phyloP scores from a whole-genome alignment of 2,329 filamentous ascomycete genomes.

The Chaetomium olivaceum region DNA sequence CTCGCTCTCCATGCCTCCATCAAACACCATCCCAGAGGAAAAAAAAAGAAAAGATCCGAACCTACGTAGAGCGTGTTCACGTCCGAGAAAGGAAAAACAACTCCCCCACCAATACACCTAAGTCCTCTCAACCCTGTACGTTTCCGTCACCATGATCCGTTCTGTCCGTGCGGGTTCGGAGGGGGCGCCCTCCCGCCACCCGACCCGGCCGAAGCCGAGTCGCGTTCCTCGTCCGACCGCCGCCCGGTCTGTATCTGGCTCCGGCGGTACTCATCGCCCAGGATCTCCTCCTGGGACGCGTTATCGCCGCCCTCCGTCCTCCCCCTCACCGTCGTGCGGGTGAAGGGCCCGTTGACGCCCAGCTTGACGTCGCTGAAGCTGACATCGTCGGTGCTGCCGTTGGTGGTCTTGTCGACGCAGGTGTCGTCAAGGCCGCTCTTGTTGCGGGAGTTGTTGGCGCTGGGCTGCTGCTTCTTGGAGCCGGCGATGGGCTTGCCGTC shows the following conservation, averaged over 20 bases:
- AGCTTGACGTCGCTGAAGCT: slow-evolving; percentile 18
- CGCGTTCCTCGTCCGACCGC: background rate
- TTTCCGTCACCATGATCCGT: slow-evolving; percentile 19
- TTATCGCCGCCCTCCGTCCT: background rate
- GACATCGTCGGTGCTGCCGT: background rate
- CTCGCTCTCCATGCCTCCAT: background rate
- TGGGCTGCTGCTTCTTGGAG: background rate
- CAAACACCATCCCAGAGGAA: background rate
- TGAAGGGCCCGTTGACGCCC: slow-evolving; percentile 22
- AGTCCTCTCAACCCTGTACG: slow-evolving; percentile 19
- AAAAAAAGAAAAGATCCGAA: background rate
- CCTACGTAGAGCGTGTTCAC: background rate
- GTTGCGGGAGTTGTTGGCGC: background rate
- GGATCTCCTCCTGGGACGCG: slow-evolving; percentile 18
- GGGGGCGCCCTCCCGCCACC: background rate
- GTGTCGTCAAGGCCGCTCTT: background rate
- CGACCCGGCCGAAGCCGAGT: background rate
- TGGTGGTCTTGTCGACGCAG: background rate
- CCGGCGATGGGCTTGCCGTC: slow-evolving; percentile 8
- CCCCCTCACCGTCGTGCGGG: slow-evolving; percentile 16
- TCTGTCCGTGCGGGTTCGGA: too few relatives aligned
- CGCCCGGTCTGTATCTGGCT: slow-evolving; percentile 1
- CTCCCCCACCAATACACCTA: background rate
- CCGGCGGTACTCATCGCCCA: slow-evolving; percentile 16
- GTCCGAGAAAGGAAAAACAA: background rate